Evolutionary conservation across 108 stramenopile genomes (phyloP), one percentile per base, ranked within the genome.

Genomic region (Nitzschia putrida): DNA sequence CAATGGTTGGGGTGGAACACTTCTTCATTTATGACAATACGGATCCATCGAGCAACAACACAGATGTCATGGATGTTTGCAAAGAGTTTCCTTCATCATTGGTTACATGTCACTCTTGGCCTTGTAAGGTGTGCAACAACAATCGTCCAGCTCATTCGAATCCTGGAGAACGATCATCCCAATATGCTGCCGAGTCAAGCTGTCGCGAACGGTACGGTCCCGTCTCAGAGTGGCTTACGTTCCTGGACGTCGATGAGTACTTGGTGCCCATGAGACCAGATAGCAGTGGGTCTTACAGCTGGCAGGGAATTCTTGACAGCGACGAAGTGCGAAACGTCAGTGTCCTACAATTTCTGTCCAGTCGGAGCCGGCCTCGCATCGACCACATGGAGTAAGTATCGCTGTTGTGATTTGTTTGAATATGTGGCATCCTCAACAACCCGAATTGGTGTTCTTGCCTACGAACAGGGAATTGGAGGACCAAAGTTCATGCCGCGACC

Each of bases 1-100:
- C 87, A 53, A 72, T 88, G 68, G 88, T 89, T 26, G 89, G 87
- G 1, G 79, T 93, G 22, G 89, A 93, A 69, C 92, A 90, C 55
- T 39, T 93, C 18, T 88, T 86, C 68, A 66, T 93, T 18, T 93
- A 87, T 58, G 92, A 93, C 75, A 93, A 93, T 59, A 79, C 84
- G 7, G 78, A 57, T 20, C 51, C 83, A 40, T 8, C 18, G 57
- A 67, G 14, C 42, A 67, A 20, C 40, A 34, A 38, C 24, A 68
- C 66, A 58, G 57, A 82, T 2, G 51, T 67, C 3, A 38, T 42
- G 39, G 9, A 34, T 8, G 75, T 87, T 12, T 57, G 67, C 16
- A 40, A 80, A 47, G 29, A 57, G n/a, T 81, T 76, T 69, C 18
- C 50, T 8, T 14, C 13, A 4, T 49, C 58, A 12, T 21, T 57